A percentile compares a stretch with the other conserved stretches of the same genome.
phyloP scores from a whole-genome alignment of 352 stramenopile species.

The Pythium rhizo-oryzae region DNA sequence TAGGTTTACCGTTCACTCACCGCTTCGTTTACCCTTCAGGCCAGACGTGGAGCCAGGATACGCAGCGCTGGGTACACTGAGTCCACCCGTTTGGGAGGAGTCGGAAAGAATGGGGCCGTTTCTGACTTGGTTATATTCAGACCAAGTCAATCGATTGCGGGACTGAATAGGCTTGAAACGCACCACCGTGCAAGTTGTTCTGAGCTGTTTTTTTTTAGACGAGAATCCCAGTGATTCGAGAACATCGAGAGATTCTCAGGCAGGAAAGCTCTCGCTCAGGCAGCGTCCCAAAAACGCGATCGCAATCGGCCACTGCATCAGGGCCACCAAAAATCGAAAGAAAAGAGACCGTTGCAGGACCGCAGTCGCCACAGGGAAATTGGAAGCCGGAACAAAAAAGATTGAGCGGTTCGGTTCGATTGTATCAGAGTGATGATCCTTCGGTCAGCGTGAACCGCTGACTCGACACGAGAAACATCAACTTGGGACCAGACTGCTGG shows the following conservation, averaged over 20 bases:
- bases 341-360: conserved; percentile 1
- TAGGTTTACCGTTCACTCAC: background rate
- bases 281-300: background rate
- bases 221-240: background rate
- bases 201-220: background rate
- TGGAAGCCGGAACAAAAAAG: conserved; percentile 23
- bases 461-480: conserved; percentile 33
- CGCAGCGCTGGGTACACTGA: background rate
- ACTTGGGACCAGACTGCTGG: conserved; percentile 32
- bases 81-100: conserved; percentile 12
- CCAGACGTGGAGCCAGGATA: background rate
- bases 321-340: conserved; percentile 6
- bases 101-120: conserved; percentile 12
- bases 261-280: background rate
- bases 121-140: conserved; percentile 22
- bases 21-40: background rate
- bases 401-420: conserved; percentile 16
- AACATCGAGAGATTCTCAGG: background rate
- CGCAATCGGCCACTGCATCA: background rate
- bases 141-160: conserved; percentile 13
- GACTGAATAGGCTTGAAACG: conserved; percentile 1
- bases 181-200: background rate
- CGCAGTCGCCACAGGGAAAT: conserved; percentile 1
- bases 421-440: conserved; percentile 12
- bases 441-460: conserved; percentile 4